phyloP scores from a whole-genome alignment of 2,329 filamentous ascomycete species.

The Cladobotryum mycophilum region DNA sequence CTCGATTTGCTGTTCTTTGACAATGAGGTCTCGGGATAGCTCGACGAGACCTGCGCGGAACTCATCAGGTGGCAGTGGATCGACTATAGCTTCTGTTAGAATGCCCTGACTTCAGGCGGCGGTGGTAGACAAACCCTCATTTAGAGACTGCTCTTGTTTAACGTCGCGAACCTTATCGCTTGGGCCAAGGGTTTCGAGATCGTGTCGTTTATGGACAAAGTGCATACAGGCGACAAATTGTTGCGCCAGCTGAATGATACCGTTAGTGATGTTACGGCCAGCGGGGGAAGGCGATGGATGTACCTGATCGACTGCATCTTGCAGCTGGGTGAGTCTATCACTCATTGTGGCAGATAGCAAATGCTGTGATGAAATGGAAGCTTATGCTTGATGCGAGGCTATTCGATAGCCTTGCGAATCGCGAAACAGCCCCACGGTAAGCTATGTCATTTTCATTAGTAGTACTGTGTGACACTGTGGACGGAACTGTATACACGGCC shows the following conservation, averaged over 20 bases:
- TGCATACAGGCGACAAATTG: constrained; percentile 63
- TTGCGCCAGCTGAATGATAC: constrained; percentile 49
- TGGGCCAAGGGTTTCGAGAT: constrained; percentile 52
- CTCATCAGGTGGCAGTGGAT: constrained; percentile 55
- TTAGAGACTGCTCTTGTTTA: constrained; percentile 46
- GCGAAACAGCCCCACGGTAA: not conserved
- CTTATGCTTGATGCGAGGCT: not conserved
- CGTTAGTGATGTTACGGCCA: not conserved
- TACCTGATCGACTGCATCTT: constrained; percentile 80
- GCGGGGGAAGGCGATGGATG: constrained; percentile 6
- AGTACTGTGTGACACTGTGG: not conserved
- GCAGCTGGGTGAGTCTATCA: constrained; percentile 74
- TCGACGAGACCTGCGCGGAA: constrained; percentile 65
- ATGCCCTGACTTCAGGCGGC: not conserved
- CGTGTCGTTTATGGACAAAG: constrained; percentile 63
- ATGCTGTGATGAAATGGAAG: not conserved
- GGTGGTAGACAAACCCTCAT: constrained; percentile 40
- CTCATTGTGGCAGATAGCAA: constrained; percentile 43
- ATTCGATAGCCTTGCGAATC: not conserved
- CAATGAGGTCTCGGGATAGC: constrained; percentile 67
- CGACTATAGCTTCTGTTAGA: constrained; percentile 36
- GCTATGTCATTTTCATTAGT: not conserved
- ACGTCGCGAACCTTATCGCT: constrained; percentile 54
- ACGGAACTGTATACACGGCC: not conserved
- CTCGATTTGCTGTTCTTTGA: constrained; percentile 81